Base-by-base conservation (phyloP, 352 stramenopile genomes). In the Phytophthora citricola region DNA sequence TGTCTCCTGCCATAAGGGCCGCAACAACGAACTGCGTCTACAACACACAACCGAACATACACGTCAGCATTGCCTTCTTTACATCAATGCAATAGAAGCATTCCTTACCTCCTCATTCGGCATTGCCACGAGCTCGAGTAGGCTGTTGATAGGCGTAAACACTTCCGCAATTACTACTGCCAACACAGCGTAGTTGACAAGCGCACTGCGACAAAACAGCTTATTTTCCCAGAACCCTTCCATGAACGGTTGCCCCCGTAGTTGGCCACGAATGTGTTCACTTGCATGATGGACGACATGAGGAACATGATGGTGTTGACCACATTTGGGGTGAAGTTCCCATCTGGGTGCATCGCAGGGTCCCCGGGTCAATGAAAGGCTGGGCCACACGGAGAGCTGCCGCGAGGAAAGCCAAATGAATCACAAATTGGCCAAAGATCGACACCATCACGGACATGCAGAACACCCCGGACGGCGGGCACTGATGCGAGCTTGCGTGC, bases 291-390 rank as follows among this genome's bases (percentile, higher is more conserved):
- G 22, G 92, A 88, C 49, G 90, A 98, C 53, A 99, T 79, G 9
- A 99, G 75, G 79, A 99, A 99, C 52, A 99, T 98, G 26, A 98
- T 96, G 12, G 94, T 98, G 68, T 99, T 99, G 71, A 99, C 93
- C 5, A 98, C 90, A 71, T 99, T 99, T 3, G 98, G 97, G 57
- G 95, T 93, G 76, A 99, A 99, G 20, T 96, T 87, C 39, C 91
- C 95, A 34, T 97, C 84, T n/a, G 76, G 79, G 39, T 85, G 71
- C 72, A 88, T 82, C 27, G 78, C 75, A 45, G 93, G 80, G 63
- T 97, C 91, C 43, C 94, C 15, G 79, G 74, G 31, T 80, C 73
- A 15, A 89, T 94, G 75, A 96, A 98, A 55, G 91, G 87, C 69
- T 98, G 84, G 5, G 91, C 87, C 9, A 98, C 72, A 56, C 92